These are phyloP conservation scores for Dactylellina drechsleri DNA, from an alignment of 2,329 filamentous ascomycete genomes.

Conservation along the genomic window DNA sequence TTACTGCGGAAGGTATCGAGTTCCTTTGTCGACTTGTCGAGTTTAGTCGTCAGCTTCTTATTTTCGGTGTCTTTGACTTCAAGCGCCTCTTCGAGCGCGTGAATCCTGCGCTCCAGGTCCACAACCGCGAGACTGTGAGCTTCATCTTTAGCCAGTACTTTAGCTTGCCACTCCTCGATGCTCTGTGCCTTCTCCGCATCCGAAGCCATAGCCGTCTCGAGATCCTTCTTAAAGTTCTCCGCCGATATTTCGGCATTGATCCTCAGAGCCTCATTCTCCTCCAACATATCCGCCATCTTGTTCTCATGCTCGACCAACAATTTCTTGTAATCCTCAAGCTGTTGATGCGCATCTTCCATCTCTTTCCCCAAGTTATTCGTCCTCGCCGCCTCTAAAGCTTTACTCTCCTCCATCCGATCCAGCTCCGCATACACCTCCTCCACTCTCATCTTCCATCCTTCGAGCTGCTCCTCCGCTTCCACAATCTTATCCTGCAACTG, in stretches of 20 bases:
- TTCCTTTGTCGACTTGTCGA: conserved; percentile 48
- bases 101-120: conserved; percentile 79
- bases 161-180: conserved; percentile 63
- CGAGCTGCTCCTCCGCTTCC: conserved; percentile 75
- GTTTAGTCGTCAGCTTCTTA: conserved; percentile 37
- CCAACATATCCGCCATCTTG: conserved; percentile 62
- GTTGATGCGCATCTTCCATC: conserved; percentile 71
- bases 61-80: conserved; percentile 59
- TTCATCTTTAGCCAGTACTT: conserved; percentile 21
- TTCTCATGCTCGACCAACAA: conserved; percentile 69
- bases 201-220: conserved; percentile 65
- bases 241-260: conserved; percentile 67
- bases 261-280: conserved; percentile 63
- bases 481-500: conserved; percentile 83
- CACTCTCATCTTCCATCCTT: conserved; percentile 48
- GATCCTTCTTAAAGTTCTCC: conserved; percentile 69
- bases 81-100: conserved; percentile 73
- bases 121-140: conserved; percentile 71
- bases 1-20: conserved; percentile 43
- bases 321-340: conserved; percentile 70
- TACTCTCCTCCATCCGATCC: conserved; percentile 85
- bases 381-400: conserved; percentile 74
- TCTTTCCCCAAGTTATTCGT: conserved; percentile 76
- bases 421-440: conserved; percentile 94
- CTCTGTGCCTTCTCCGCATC: conserved; percentile 68